Conservation (phyloP, 495 filamentous ascomycete genomes). For the Cercophora sp. region DNA sequence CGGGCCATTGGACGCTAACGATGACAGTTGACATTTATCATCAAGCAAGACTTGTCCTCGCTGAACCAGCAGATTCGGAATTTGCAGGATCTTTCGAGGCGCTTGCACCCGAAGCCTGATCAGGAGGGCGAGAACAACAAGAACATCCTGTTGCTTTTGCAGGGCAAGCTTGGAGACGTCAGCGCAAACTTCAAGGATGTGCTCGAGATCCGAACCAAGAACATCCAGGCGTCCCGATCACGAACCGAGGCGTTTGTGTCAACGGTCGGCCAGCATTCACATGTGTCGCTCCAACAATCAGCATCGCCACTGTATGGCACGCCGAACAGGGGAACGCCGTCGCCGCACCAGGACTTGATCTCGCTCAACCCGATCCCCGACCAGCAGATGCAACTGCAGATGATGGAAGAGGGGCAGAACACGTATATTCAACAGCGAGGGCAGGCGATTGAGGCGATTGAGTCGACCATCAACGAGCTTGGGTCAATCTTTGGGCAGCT, state of each 20-base stretch:
- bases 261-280: slow-evolving; percentile 70
- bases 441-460: slow-evolving; percentile 95
- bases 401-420: slow-evolving; percentile 94
- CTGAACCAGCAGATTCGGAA: slow-evolving; percentile 82
- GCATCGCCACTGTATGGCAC: slow-evolving; percentile 85
- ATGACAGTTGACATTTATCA: slow-evolving; percentile 53
- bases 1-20: background rate
- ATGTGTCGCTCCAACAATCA: slow-evolving; percentile 56
- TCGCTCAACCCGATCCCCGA: slow-evolving; percentile 81
- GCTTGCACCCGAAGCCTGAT: slow-evolving; percentile 71
- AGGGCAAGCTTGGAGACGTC: slow-evolving; percentile 93
- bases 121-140: slow-evolving; percentile 97
- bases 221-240: slow-evolving; percentile 89
- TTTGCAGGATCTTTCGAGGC: slow-evolving; percentile 63
- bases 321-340: slow-evolving; percentile 58
- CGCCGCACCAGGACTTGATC: slow-evolving; percentile 65
- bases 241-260: slow-evolving; percentile 95
- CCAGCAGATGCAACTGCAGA: slow-evolving; percentile 79
- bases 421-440: slow-evolving; percentile 89
- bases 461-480: slow-evolving; percentile 88
- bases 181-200: slow-evolving; percentile 95
- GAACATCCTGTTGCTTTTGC: slow-evolving; percentile 88
- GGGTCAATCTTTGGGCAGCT: slow-evolving; percentile 95
- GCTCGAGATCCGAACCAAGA: slow-evolving; percentile 93
- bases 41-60: slow-evolving; percentile 92